Evolutionary conservation across 345 rosid genomes (phyloP), one percentile per base, ranked within the genome.

Genomic region (Citrus unshiu): DNA sequence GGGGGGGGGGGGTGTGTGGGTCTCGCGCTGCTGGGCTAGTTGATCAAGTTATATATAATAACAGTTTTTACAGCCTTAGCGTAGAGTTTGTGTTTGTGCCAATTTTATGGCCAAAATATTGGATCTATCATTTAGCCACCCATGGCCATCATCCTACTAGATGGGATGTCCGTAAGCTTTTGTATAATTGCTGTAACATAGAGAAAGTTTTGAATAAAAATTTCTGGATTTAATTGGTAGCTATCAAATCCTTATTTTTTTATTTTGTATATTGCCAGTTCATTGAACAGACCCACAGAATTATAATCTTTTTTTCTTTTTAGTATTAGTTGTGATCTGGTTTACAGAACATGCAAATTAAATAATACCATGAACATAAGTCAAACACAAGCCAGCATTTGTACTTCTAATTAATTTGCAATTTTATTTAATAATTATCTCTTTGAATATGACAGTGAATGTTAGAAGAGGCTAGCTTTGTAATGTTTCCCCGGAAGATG

Each of bases 111-210:
- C 64, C 12, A 54, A 54, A 54, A 21, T 54, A 30, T 74, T 30
- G 59, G 69, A 46, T 13, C 59, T 7, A 18, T 40, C 25, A 54
- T 68, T 35, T 77, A 73, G 73, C 71, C n/a, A 32, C 74, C 77
- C 68, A 25, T 25, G 25, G 25, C 25, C 25, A 49, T 29, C 60
- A 40, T 60, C 56, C 22, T 10, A 35, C 10, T 25, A 14, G 71
- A 62, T 71, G 74, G 70, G 49, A 25, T 77, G 83, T 80, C 79
- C 51, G 34, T 82, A 58, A 73, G 58, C 81, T 46, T 46, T 43
- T 73, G 84, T 76, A 76, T 56, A 62, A 57, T 35, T 35, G 66
- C 25, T 79, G 49, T 56, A 71, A 51, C 49, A 51, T 66, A n/a
- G 24, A 46, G 73, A 25, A 62, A 62, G 57, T 2, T 25, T 40